A percentile compares a stretch with the other conserved stretches of the same genome.
These are phyloP conservation scores for Penicillium paradoxum DNA, from an alignment of 495 filamentous ascomycete genomes.

Conservation along the genomic window DNA sequence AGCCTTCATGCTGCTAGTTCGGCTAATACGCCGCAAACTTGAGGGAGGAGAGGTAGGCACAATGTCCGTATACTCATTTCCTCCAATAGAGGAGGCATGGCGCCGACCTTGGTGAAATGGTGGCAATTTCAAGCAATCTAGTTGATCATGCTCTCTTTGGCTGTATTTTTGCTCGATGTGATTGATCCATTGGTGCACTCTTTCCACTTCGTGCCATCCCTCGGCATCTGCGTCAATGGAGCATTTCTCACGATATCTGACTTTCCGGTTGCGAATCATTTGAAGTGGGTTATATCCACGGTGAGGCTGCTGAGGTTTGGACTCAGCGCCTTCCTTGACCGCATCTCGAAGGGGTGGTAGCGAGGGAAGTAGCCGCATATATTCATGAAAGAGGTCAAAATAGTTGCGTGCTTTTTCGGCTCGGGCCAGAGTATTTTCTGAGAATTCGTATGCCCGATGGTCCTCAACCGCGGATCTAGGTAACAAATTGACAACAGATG, in stretches of 20 bases:
- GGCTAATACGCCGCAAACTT: slow-evolving; percentile 31
- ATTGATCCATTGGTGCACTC: slow-evolving; percentile 71
- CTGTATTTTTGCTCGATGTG: slow-evolving; percentile 51
- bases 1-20: slow-evolving; percentile 43
- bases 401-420: slow-evolving; percentile 73
- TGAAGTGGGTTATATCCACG: slow-evolving; percentile 83
- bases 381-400: slow-evolving; percentile 75
- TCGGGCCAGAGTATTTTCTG: slow-evolving; percentile 69
- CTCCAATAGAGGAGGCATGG: slow-evolving; percentile 10
- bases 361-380: slow-evolving; percentile 67
- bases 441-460: slow-evolving; percentile 56
- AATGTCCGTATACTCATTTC: slow-evolving; percentile 20
- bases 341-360: slow-evolving; percentile 57
- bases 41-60: slow-evolving; percentile 31
- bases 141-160: slow-evolving; percentile 34
- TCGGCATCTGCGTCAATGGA: slow-evolving; percentile 65
- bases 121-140: slow-evolving; percentile 53
- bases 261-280: slow-evolving; percentile 76
- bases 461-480: slow-evolving; percentile 29
- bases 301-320: not conserved
- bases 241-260: slow-evolving; percentile 67
- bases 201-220: slow-evolving; percentile 67
- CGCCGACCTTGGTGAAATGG: slow-evolving; percentile 39
- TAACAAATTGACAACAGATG: slow-evolving; percentile 27
- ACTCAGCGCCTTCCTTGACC: slow-evolving; percentile 3